Evolutionary conservation across 257 asterid species (phyloP), one percentile per base, ranked within the genome.

Genomic region (Primulina eburnea): DNA sequence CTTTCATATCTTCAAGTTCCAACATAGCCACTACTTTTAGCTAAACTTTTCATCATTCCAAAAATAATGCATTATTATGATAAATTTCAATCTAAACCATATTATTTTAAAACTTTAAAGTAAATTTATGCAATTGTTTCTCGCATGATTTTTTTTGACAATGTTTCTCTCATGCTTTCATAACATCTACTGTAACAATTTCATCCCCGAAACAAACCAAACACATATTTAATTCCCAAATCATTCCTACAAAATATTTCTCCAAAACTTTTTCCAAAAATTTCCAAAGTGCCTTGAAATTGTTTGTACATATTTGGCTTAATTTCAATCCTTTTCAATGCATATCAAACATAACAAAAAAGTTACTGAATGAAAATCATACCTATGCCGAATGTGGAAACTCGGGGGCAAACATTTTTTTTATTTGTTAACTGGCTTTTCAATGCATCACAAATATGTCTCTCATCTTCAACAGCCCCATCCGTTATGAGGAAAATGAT

Each of bases 331-430:
- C 35, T 61, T 50, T 60, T 70, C 32, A 8, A 18, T 40, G 35
- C 6, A 62, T 43, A 3, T 9, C 26, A 73, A 32, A 26, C n/a
- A 16, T 21, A 18, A 69, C 52, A 11, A 62, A 37, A 14, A 16
- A 17, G 58, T 35, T 8, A 59, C 24, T 24, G 29, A 26, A 57
- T 53, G 30, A 29, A 17, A 69, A 40, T 9, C 78, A 72, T 86
- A 93, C 99, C 99, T 69, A 93, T 87, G 73, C 96, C 99, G 65
- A 93, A 71, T 28, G 99, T 93, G 80, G 84, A 84, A 76, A 93
- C 83, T 59, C 96, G 89, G 58, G 99, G 96, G 38, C 71, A 60
- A 63, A 86, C 29, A n/a, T 79, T 71, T 72, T 83, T 82, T 64
- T 76, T 65, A 70, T 81, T 76, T 68, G 75, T 67, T 57, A 89